Percentiles rank a stretch among this genome's conserved stretches.
These are phyloP conservation scores for Cutaneotrichosporon arboriforme DNA, from an alignment of 1,284 basidiomycete species.

Conservation along the genomic window DNA sequence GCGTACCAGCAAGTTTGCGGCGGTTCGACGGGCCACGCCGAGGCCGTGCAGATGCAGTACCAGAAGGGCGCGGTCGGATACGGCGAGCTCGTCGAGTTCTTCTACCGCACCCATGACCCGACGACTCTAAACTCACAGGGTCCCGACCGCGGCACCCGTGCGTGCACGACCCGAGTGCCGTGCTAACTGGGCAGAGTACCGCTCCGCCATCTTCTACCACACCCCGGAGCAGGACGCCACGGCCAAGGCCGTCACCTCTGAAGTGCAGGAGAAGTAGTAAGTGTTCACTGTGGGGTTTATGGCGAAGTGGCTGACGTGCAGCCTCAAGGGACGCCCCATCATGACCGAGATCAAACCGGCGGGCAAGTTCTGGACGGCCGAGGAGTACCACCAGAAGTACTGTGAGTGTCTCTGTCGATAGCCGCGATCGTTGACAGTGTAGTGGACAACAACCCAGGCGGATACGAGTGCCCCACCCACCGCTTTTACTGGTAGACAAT, in stretches of 20 bases:
- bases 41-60: constrained; percentile 79
- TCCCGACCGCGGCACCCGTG: constrained; percentile 68
- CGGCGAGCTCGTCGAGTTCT: constrained; percentile 83
- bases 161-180: constrained; percentile 39
- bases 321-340: constrained; percentile 68
- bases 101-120: constrained; percentile 91
- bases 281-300: constrained; percentile 18
- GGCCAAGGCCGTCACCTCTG: constrained; percentile 72
- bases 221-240: constrained; percentile 67
- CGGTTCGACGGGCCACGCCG: constrained; percentile 81
- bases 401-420: constrained; percentile 31
- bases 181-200: constrained; percentile 62
- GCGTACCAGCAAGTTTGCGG: constrained; percentile 72
- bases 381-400: constrained; percentile 79
- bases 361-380: constrained; percentile 72
- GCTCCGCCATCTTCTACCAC: constrained; percentile 84
- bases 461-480: constrained; percentile 52
- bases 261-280: constrained; percentile 75
- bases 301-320: constrained; percentile 39
- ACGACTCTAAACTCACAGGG: constrained; percentile 77
- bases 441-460: constrained; percentile 49
- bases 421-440: constrained; percentile 2
- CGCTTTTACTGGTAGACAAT: constrained; percentile 46
- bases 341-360: constrained; percentile 66
- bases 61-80: constrained; percentile 73